Evolutionary conservation across 306 rosid genomes (phyloP).

Genomic region (Casuarina cunninghamiana): DNA sequence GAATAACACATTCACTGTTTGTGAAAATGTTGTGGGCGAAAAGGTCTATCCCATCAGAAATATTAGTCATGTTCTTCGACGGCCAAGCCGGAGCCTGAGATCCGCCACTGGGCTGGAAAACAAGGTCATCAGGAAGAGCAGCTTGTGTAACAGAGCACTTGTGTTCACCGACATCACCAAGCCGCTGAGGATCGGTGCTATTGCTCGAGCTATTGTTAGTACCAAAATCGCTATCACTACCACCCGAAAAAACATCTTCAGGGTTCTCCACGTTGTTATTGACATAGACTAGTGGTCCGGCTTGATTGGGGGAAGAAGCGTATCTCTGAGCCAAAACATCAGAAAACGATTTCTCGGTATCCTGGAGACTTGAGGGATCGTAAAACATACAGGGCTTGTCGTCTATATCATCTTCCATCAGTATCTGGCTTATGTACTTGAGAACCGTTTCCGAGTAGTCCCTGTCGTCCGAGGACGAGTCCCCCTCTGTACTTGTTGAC

Average conservation of each 20-base stretch:
- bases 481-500: background rate
- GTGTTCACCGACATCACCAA: background rate
- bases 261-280: conserved; percentile 13
- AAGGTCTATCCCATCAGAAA: too few relatives aligned
- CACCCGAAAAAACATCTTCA: conserved; percentile 29
- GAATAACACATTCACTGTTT: too few relatives aligned
- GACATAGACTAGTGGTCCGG: conserved; percentile 11
- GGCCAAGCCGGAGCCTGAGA: too few relatives aligned
- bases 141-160: too few relatives aligned
- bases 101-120: too few relatives aligned
- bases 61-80: too few relatives aligned
- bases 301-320: conserved; percentile 5
- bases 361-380: conserved; percentile 6
- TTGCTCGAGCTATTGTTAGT: conserved; percentile 25
- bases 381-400: conserved; percentile 7
- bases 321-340: background rate
- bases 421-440: conserved; percentile 6
- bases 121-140: too few relatives aligned
- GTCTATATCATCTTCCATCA: conserved; percentile 12
- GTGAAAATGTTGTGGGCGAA: too few relatives aligned
- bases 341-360: conserved; percentile 1
- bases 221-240: conserved; percentile 17
- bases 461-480: background rate
- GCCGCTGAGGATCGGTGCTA: too few relatives aligned
- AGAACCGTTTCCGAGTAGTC: conserved; percentile 5